These are phyloP conservation scores for Helminthosporium solani DNA, from an alignment of 2,329 filamentous ascomycete genomes.

Conservation along the genomic window DNA sequence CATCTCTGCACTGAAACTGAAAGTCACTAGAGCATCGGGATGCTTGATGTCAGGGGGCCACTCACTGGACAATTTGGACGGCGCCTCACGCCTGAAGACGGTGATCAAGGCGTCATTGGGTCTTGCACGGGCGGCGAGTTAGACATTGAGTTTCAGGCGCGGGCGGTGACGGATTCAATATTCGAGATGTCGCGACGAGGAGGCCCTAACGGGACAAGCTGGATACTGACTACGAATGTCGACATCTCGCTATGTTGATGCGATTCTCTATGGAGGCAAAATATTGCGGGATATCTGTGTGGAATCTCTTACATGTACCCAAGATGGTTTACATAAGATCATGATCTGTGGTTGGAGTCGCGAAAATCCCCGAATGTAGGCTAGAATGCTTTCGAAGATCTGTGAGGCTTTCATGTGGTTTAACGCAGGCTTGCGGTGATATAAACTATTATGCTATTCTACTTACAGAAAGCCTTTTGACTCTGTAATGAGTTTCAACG, in stretches of 20 bases:
- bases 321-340: no score
- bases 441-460: no score
- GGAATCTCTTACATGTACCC: no score
- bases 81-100: constrained; percentile 10
- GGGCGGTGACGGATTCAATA: constrained; percentile 11
- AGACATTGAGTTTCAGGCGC: constrained; percentile 17
- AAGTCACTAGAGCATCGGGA: constrained; percentile 12
- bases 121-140: constrained; percentile 12
- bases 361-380: no score
- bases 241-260: constrained; percentile 11
- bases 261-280: neutral
- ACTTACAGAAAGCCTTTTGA: no score
- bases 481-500: no score
- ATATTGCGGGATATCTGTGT: no score
- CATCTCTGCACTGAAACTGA: constrained; percentile 4
- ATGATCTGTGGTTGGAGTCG: no score
- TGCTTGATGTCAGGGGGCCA: constrained; percentile 14
- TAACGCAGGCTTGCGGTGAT: no score
- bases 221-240: constrained; percentile 8
- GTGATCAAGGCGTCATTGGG: constrained; percentile 10
- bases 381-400: no score
- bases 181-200: neutral
- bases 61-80: constrained; percentile 12
- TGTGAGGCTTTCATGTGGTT: no score
- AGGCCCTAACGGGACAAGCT: constrained; percentile 6